Evolutionary conservation across 495 filamentous ascomycete species (phyloP), one percentile per base, ranked within the genome.

Genomic region (Trichodelitschia bisporula): DNA sequence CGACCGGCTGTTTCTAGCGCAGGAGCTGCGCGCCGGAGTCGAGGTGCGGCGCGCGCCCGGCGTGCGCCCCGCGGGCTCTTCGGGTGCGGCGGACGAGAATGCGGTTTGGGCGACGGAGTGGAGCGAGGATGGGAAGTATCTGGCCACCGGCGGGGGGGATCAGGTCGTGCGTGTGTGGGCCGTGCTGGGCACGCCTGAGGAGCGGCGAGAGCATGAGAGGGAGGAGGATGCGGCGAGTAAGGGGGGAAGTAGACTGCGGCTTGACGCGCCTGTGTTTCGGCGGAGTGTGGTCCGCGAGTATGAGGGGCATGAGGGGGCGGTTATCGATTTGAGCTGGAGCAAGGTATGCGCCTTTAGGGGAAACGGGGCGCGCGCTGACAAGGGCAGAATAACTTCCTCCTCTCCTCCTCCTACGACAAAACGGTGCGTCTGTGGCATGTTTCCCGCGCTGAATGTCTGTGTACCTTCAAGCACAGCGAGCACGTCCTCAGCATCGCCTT

Each of bases 371-470:
- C n/a, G n/a, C n/a, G n/a, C n/a, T n/a, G n/a, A n/a, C n/a, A n/a
- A n/a, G n/a, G n/a, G n/a, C n/a, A 74, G 63, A 99, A 99, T 44
- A 92, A 90, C 40, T 99, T 99, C 40, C 56, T 99, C 30, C 63
- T 99, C 18, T 91, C 84, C 17, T 91, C 83, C 0, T 92, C 82
- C 0, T 95, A 91, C 79, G 86, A 99, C 49, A 93, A 92, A 53
- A 95, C 86, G 2, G 89, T 99, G 15, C 64, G 82, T 11, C 54
- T 99, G 29, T 99, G 86, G 86, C 86, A 95, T 51, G 57, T 84
- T 24, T 82, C 66, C 45, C 59, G 84, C 28, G 45, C 60, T 2
- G 83, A 95, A 47, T 91, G 82, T 43, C 61, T 99, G 3, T 92
- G 80, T 46, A 82, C 77, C 19, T 99, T 99, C 50, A 82, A 86